Percentiles rank a stretch among this genome's conserved stretches.
Conservation (phyloP, 2,329 filamentous ascomycete species). For the Biscogniauxia marginata region DNA sequence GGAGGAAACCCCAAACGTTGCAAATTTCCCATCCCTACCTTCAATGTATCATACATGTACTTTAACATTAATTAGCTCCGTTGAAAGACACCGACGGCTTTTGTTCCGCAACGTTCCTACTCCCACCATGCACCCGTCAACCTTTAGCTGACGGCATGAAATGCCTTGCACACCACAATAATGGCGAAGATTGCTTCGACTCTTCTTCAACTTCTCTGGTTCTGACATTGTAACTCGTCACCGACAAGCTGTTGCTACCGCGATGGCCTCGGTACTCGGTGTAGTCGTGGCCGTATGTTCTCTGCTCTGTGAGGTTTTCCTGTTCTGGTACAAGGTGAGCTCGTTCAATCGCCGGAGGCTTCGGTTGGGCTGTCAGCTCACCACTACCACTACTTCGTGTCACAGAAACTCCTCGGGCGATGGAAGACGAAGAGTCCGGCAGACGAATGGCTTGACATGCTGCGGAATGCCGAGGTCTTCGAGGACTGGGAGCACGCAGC, state of each 20-base stretch:
- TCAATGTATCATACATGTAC: neutral
- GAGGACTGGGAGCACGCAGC: constrained; percentile 89
- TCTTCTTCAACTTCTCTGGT: neutral
- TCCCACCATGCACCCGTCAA: no score
- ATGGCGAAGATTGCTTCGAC: neutral
- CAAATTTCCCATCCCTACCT: neutral
- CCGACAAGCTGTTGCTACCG: constrained; percentile 8
- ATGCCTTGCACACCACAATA: neutral
- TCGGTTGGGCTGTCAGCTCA: constrained; percentile 8
- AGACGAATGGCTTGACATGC: constrained; percentile 62
- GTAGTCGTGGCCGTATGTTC: constrained; percentile 51
- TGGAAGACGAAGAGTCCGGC: constrained; percentile 63
- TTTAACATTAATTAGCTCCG: no score
- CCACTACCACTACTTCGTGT: neutral
- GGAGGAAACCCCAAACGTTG: neutral
- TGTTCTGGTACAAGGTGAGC: constrained; percentile 61
- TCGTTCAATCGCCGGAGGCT: neutral
- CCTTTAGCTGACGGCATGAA: neutral
- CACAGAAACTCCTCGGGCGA: constrained; percentile 66
- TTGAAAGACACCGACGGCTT: no score
- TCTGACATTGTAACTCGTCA: constrained; percentile 1
- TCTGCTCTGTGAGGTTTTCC: constrained; percentile 59
- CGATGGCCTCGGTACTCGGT: constrained; percentile 26
- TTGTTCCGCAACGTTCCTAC: no score
- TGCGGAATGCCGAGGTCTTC: constrained; percentile 67